A percentile compares a stretch with the other conserved stretches of the same genome.
These are phyloP conservation scores for Lepiota venenata DNA, from an alignment of 768 basidiomycete species.

Conservation along the genomic window DNA sequence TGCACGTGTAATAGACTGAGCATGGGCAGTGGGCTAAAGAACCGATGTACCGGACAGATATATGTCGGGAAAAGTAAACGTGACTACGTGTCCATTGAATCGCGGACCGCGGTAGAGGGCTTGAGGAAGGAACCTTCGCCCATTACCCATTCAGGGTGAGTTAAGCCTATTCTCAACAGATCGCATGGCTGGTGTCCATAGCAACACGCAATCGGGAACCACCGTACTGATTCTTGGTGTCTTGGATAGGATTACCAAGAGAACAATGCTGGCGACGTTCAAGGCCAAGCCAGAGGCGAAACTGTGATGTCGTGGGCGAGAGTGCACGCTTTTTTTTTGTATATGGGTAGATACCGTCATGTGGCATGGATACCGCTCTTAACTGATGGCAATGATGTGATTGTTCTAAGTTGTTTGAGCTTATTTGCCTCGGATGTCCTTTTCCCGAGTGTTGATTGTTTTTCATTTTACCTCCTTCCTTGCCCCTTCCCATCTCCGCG, in stretches of 20 bases:
- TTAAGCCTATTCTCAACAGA: conserved; percentile 18
- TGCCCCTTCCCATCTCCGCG: conserved; percentile 22
- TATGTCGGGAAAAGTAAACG: conserved; percentile 76
- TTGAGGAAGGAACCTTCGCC: conserved; percentile 55
- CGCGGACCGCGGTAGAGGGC: conserved; percentile 55
- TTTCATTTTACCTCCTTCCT: conserved; percentile 21
- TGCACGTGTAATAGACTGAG: conserved; percentile 7
- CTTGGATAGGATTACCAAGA: conserved; percentile 55
- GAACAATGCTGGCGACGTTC: conserved; percentile 61
- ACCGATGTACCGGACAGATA: conserved; percentile 40
- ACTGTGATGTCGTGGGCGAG: conserved; percentile 26
- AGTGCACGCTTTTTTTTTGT: conserved; percentile 7
- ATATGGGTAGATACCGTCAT: conserved; percentile 1
- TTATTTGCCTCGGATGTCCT: conserved; percentile 2
- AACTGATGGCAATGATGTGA: conserved; percentile 7
- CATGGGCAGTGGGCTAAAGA: conserved; percentile 2
- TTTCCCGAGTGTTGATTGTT: conserved; percentile 4
- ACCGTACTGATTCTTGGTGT: conserved; percentile 5
- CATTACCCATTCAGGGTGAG: conserved; percentile 77
- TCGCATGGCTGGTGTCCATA: conserved; percentile 34
- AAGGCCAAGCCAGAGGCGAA: conserved; percentile 47
- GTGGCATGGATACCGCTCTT: conserved; percentile 1
- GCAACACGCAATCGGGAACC: conserved; percentile 21
- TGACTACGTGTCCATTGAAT: conserved; percentile 65
- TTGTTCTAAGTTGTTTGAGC: conserved; percentile 12